Evolutionary conservation across 768 basidiomycete genomes (phyloP).

Genomic region (Ramaria sp.): DNA sequence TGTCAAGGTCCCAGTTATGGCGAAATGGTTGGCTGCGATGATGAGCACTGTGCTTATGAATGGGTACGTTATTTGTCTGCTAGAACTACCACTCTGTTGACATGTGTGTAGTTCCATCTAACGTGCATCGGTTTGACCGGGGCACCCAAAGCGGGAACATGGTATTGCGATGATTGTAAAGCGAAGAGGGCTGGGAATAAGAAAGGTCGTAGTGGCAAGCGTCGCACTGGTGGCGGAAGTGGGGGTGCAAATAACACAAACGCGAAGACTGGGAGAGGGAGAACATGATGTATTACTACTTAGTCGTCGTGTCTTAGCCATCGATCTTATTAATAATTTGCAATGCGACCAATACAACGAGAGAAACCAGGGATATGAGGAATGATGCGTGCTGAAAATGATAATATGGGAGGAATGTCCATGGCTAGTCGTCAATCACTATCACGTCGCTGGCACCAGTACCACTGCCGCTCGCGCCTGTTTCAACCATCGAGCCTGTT

Average conservation of each 20-base stretch:
- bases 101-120: slow-evolving; percentile 60
- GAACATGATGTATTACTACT: not conserved
- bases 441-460: slow-evolving; percentile 4
- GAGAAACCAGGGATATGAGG: not conserved
- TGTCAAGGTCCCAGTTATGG: slow-evolving; percentile 81
- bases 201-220: slow-evolving; percentile 42
- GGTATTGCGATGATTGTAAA: slow-evolving; percentile 67
- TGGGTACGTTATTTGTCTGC: slow-evolving; percentile 56
- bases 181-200: slow-evolving; percentile 44
- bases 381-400: not conserved
- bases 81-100: slow-evolving; percentile 3
- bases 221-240: slow-evolving; percentile 16
- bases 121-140: slow-evolving; percentile 57
- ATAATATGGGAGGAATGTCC: not conserved
- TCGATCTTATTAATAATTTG: not conserved
- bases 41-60: slow-evolving; percentile 67
- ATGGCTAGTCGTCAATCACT: slow-evolving; percentile 6
- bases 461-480: not conserved
- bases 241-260: not conserved
- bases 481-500: not conserved
- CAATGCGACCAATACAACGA: not conserved
- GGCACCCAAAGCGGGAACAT: slow-evolving; percentile 51
- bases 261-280: not conserved
- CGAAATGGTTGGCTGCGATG: slow-evolving; percentile 94
- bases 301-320: not conserved